These are phyloP conservation scores for Daphne laureola DNA, from an alignment of 441 rosid genomes.

Conservation along the genomic window DNA sequence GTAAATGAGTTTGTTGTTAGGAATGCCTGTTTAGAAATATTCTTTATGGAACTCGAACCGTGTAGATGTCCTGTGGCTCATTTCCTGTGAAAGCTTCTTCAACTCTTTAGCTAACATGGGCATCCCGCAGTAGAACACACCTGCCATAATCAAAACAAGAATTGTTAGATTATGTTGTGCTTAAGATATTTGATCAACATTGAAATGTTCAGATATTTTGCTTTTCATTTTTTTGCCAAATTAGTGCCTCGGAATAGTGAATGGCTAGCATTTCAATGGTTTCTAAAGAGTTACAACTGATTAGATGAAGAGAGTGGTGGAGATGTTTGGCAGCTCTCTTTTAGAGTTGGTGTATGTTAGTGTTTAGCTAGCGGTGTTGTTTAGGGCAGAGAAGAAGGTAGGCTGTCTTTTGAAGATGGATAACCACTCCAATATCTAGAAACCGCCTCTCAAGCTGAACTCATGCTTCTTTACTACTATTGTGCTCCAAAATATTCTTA, in stretches of 20 bases:
- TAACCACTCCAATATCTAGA: no score
- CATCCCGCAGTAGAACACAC: slow-evolving; percentile 93
- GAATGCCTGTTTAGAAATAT: slow-evolving; percentile 37
- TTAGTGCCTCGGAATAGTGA: no score
- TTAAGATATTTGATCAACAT: not conserved
- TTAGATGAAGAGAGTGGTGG: no score
- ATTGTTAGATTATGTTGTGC: not conserved
- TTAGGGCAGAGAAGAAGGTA: no score
- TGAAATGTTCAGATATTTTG: not conserved
- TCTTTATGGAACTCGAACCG: slow-evolving; percentile 91
- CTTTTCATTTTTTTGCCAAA: not conserved
- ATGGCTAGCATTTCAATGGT: no score
- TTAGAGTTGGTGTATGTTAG: no score
- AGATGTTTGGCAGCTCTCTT: no score
- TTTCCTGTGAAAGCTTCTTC: slow-evolving; percentile 61
- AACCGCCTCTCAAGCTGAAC: no score
- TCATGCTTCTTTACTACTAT: not conserved
- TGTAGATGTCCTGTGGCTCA: slow-evolving; percentile 71
- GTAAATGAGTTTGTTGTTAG: slow-evolving; percentile 1
- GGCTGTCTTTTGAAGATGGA: no score
- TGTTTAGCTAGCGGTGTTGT: no score
- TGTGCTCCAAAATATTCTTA: not conserved
- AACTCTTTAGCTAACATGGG: slow-evolving; percentile 89
- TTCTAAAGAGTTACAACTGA: no score
- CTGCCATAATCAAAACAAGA: slow-evolving; percentile 28